phyloP scores from a whole-genome alignment of 2,329 filamentous ascomycete genomes.

The Neofusicoccum cordaticola region DNA sequence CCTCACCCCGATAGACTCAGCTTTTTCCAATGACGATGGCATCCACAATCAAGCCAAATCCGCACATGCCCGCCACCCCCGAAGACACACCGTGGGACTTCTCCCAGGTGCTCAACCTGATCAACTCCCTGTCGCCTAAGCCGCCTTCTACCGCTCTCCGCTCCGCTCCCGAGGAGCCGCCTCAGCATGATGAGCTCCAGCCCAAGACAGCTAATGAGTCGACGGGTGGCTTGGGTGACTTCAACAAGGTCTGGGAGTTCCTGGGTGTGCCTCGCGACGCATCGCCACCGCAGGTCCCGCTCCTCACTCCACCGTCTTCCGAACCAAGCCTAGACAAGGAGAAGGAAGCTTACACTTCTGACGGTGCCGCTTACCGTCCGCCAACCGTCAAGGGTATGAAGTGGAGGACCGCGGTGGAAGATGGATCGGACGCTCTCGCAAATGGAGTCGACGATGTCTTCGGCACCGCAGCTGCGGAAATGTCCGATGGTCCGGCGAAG shows the following conservation, averaged over 20 bases:
- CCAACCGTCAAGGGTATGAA: conserved; percentile 23
- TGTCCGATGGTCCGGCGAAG: background rate
- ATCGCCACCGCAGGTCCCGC: conserved; percentile 21
- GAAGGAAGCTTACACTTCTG: conserved; percentile 39
- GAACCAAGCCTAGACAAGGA: conserved; percentile 13
- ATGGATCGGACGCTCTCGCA: background rate
- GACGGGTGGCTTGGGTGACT: conserved; percentile 40
- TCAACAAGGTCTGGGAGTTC: conserved; percentile 45
- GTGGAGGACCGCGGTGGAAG: conserved; percentile 23
- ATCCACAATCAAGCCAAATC: background rate
- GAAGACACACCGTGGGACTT: conserved; percentile 46
- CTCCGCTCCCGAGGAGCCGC: background rate
- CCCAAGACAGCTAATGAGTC: background rate
- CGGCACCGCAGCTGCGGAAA: conserved; percentile 1
- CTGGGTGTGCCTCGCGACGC: conserved; percentile 35
- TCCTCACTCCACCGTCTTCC: conserved; percentile 21
- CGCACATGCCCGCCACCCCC: conserved; percentile 34
- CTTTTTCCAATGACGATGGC: background rate
- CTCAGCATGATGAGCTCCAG: background rate
- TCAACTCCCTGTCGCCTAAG: conserved; percentile 28
- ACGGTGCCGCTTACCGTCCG: conserved; percentile 38
- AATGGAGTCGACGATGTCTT: conserved; percentile 13
- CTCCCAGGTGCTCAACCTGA: conserved; percentile 43
- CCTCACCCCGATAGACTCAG: background rate
- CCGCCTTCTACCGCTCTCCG: background rate